Evolutionary conservation across 2,329 filamentous ascomycete genomes (phyloP).

Genomic region (Diaporthe citri): DNA sequence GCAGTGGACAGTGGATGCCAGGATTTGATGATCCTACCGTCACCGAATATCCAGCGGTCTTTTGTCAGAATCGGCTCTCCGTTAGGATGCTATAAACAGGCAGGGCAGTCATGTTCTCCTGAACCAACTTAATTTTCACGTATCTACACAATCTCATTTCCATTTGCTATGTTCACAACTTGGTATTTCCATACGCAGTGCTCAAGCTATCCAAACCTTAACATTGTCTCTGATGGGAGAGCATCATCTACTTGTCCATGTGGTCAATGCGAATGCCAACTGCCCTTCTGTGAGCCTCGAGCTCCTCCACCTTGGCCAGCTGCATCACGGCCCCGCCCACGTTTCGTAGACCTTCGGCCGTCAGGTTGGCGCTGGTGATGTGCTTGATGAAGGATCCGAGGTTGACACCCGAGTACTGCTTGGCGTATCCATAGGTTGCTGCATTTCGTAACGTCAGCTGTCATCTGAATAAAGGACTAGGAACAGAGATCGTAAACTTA

Average conservation of each 20-base stretch:
- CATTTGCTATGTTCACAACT: neutral
- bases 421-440: constrained; percentile 98
- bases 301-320: constrained; percentile 90
- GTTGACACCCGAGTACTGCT: constrained; percentile 98
- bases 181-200: neutral
- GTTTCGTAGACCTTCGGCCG: constrained; percentile 84
- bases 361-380: constrained; percentile 94
- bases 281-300: constrained; percentile 92
- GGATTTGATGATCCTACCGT: neutral
- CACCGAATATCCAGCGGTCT: too few species aligned
- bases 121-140: neutral
- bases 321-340: constrained; percentile 94
- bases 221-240: neutral
- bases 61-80: too few species aligned
- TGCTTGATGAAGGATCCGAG: constrained; percentile 97
- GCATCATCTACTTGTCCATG: constrained; percentile 49
- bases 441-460: constrained; percentile 33
- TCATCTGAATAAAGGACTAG: constrained; percentile 1
- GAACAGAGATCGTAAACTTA: constrained; percentile 66
- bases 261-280: constrained; percentile 83
- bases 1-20: neutral
- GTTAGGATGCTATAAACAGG: neutral
- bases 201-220: neutral
- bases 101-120: neutral
- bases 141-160: constrained; percentile 14